Conservation (phyloP, 2,329 filamentous ascomycete genomes). For the Neophaeococcomyces aloes region DNA sequence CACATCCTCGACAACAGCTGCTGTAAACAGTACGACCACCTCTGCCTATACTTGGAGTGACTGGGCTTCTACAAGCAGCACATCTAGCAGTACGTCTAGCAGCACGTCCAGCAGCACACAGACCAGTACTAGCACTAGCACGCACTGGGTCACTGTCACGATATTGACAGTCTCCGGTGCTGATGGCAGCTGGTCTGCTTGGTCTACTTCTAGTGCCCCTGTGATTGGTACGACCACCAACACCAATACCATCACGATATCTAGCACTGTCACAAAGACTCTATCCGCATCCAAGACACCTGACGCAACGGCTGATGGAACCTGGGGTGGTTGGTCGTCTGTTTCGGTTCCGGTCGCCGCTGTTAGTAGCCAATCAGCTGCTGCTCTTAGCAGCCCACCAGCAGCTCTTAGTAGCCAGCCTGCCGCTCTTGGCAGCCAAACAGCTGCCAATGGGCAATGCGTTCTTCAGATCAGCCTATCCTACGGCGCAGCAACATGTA, state of each 20-base stretch:
- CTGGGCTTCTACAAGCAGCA: conserved; percentile 21
- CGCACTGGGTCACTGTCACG: conserved; percentile 6
- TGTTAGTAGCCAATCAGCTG: not conserved
- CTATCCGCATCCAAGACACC: not conserved
- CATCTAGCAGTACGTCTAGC: conserved; percentile 50
- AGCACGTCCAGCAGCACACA: conserved; percentile 41
- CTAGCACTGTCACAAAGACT: conserved; percentile 7
- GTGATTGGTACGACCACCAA: not conserved
- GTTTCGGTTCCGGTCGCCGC: conserved; percentile 7
- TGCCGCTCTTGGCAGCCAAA: conserved; percentile 1
- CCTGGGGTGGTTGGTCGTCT: conserved; percentile 10
- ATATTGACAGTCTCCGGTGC: not conserved
- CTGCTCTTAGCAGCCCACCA: not conserved
- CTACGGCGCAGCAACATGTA: conserved; percentile 20
- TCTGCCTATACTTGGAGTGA: conserved; percentile 16
- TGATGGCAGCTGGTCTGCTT: conserved; percentile 3
- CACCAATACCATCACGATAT: conserved; percentile 1
- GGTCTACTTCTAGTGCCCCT: not conserved
- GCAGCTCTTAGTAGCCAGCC: conserved; percentile 2
- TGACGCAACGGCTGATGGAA: not conserved
- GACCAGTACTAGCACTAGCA: conserved; percentile 6
- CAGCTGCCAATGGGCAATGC: conserved; percentile 10
- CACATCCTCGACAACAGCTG: conserved; percentile 4
- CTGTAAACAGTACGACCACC: conserved; percentile 16
- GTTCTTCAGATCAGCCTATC: conserved; percentile 15